These are phyloP conservation scores for Calonectria pauciramosa DNA, from an alignment of 2,329 filamentous ascomycete species.

Conservation along the genomic window DNA sequence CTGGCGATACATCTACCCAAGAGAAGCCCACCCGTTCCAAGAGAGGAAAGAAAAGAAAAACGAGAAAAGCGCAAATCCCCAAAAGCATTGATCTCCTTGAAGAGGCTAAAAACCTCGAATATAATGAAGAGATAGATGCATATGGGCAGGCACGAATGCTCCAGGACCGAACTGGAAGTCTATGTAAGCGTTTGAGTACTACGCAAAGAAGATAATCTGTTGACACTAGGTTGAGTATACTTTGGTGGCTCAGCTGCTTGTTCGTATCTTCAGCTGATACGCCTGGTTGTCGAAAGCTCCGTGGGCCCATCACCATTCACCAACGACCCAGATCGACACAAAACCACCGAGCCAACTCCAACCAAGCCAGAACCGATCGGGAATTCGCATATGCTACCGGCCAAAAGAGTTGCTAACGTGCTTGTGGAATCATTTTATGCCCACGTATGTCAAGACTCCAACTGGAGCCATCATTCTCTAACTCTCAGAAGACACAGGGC, in stretches of 20 bases:
- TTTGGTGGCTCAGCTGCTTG: slow-evolving; percentile 74
- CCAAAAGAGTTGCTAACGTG: slow-evolving; percentile 66
- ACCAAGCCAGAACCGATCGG: neutral
- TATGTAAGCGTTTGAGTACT: slow-evolving; percentile 59
- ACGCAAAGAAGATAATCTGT: neutral
- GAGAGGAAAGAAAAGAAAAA: neutral
- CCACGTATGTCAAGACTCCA: slow-evolving; percentile 60
- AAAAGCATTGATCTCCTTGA: slow-evolving; percentile 3
- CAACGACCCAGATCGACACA: slow-evolving; percentile 67
- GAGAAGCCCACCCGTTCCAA: neutral
- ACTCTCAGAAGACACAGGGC: slow-evolving; percentile 64
- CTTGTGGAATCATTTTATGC: slow-evolving; percentile 66
- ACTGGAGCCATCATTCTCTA: neutral
- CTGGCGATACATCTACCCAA: neutral
- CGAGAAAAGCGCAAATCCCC: neutral
- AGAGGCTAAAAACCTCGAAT: slow-evolving; percentile 49
- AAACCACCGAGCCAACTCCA: slow-evolving; percentile 51
- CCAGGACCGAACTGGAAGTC: slow-evolving; percentile 68
- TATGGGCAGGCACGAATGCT: slow-evolving; percentile 70
- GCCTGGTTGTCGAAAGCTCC: slow-evolving; percentile 70
- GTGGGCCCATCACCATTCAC: slow-evolving; percentile 71
- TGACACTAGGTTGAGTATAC: slow-evolving; percentile 60
- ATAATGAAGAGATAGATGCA: slow-evolving; percentile 69
- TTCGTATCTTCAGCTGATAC: slow-evolving; percentile 72
- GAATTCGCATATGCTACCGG: slow-evolving; percentile 57